These are phyloP conservation scores for Gynandropsis gynandra DNA, from an alignment of 345 rosid genomes.

Conservation along the genomic window DNA sequence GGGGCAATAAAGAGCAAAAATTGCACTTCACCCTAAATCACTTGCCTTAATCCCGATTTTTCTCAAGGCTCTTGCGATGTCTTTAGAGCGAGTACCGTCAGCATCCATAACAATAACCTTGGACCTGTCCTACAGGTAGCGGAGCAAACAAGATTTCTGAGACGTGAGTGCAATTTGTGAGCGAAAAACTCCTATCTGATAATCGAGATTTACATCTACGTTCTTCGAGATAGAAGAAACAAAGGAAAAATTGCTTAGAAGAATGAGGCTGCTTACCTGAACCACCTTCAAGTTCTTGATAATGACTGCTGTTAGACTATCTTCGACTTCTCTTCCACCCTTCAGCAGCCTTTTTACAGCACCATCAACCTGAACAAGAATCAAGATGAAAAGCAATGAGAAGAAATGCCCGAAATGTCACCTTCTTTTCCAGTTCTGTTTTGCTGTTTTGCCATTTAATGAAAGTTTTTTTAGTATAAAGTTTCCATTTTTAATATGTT, in stretches of 20 bases:
- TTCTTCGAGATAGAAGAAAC: neutral
- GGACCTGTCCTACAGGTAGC: constrained; percentile 86
- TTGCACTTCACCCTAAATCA: neutral
- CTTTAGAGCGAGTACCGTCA: constrained; percentile 79
- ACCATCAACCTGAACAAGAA: constrained; percentile 50
- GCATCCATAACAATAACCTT: constrained; percentile 91
- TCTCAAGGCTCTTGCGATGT: constrained; percentile 84
- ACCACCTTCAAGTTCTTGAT: constrained; percentile 76
- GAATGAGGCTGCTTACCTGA: constrained; percentile 40
- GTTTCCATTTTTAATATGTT: constrained; percentile 10
- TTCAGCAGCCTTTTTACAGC: constrained; percentile 50
- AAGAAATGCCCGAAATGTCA: constrained; percentile 1
- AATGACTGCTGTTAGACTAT: constrained; percentile 53
- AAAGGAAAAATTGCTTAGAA: constrained; percentile 9
- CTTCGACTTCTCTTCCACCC: constrained; percentile 68
- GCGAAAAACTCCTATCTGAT: neutral
- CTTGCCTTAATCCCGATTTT: constrained; percentile 78
- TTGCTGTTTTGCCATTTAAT: no score
- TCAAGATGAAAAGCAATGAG: constrained; percentile 21
- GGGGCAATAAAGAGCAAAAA: neutral
- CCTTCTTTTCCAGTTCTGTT: no score
- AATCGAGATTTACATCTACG: neutral
- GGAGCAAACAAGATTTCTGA: constrained; percentile 33
- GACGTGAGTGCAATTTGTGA: constrained; percentile 20
- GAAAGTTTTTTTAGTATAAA: constrained; percentile 9